phyloP scores from a whole-genome alignment of 2,329 filamentous ascomycete species.

The Neopestalotiopsis sp. region DNA sequence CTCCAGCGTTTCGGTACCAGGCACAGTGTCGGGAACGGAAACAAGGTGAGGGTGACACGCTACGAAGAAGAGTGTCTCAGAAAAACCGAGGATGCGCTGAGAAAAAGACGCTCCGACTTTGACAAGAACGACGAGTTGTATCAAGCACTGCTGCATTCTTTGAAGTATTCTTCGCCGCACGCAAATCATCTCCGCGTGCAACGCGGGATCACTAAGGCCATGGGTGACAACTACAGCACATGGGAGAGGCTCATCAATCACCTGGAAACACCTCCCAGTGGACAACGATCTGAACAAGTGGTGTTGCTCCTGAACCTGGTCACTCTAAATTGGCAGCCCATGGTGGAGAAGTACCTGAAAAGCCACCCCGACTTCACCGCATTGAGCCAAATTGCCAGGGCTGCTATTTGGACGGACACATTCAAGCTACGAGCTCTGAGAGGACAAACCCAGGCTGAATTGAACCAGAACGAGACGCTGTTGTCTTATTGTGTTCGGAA shows the following conservation, averaged over 20 bases:
- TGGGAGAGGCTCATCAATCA: slow-evolving; percentile 21
- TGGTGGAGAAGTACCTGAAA: slow-evolving; percentile 22
- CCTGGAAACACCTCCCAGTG: not conserved
- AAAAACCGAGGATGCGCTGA: slow-evolving; percentile 21
- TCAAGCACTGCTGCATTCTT: slow-evolving; percentile 19
- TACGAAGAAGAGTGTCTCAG: slow-evolving; percentile 26
- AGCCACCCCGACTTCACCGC: not conserved
- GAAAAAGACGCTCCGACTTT: slow-evolving; percentile 17
- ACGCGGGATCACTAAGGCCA: not conserved
- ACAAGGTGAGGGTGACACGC: slow-evolving; percentile 10
- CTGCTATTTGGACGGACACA: not conserved
- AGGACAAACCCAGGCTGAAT: not conserved
- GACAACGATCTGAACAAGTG: not conserved
- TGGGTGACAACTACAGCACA: slow-evolving; percentile 13
- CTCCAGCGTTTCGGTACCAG: slow-evolving; percentile 21
- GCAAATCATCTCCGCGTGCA: slow-evolving; percentile 1
- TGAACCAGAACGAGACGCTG: slow-evolving; percentile 16
- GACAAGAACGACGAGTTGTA: slow-evolving; percentile 7
- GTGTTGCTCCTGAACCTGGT: slow-evolving; percentile 22
- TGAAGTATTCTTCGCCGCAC: slow-evolving; percentile 21
- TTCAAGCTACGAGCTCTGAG: not conserved
- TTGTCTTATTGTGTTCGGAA: slow-evolving; percentile 22
- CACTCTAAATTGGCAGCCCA: slow-evolving; percentile 20
- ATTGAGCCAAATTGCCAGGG: not conserved
- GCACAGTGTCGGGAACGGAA: not conserved